Percentiles rank a stretch among this genome's conserved stretches.
Evolutionary conservation across 805 yeast genomes (phyloP).

Genomic region (Wickerhamomyces mucosus): DNA sequence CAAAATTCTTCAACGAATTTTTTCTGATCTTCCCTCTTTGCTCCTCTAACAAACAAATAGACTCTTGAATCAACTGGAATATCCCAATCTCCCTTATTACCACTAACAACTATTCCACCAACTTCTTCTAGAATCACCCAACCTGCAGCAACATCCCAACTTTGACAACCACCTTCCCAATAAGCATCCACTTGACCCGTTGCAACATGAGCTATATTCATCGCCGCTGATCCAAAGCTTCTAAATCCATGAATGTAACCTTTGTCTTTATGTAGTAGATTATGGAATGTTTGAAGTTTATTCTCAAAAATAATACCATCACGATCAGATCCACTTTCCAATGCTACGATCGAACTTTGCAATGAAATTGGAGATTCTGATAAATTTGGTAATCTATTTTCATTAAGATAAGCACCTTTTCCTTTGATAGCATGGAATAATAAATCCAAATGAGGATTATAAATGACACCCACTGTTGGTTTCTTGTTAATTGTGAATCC

Average conservation of each 20-base stretch:
- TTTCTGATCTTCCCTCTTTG: slow-evolving; percentile 30
- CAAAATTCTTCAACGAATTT: slow-evolving; percentile 39
- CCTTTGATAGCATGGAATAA: slow-evolving; percentile 47
- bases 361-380: slow-evolving; percentile 29
- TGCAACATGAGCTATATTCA: slow-evolving; percentile 50
- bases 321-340: slow-evolving; percentile 57
- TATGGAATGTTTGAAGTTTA: slow-evolving; percentile 38
- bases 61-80: slow-evolving; percentile 41
- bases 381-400: slow-evolving; percentile 23
- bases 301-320: slow-evolving; percentile 38
- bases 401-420: slow-evolving; percentile 45
- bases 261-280: slow-evolving; percentile 37
- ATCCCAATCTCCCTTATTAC: slow-evolving; percentile 38
- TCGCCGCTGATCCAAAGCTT: slow-evolving; percentile 55
- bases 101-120: slow-evolving; percentile 50
- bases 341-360: slow-evolving; percentile 44
- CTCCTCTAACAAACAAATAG: slow-evolving; percentile 52
- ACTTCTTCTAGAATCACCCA: slow-evolving; percentile 53
- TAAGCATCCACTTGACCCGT: slow-evolving; percentile 50
- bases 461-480: slow-evolving; percentile 58
- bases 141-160: slow-evolving; percentile 66
- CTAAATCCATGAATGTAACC: slow-evolving; percentile 56
- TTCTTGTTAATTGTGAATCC: slow-evolving; percentile 40
- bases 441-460: slow-evolving; percentile 46
- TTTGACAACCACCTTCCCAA: slow-evolving; percentile 65